Percentiles rank a stretch among this genome's conserved stretches.
phyloP scores from a whole-genome alignment of 768 basidiomycete genomes.

The Mycena maculata region DNA sequence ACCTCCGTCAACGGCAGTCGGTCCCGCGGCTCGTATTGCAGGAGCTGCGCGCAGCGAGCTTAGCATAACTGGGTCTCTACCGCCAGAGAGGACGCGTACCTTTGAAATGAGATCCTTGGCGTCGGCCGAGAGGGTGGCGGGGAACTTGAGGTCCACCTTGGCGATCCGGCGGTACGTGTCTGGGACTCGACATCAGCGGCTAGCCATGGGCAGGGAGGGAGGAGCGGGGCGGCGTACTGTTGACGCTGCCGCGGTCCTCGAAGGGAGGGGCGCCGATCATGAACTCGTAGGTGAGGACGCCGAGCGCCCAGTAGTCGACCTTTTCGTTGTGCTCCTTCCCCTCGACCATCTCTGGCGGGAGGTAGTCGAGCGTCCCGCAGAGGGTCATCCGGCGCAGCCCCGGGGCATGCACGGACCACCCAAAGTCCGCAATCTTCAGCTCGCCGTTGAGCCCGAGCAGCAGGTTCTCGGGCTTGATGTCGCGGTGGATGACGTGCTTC shows the following conservation, averaged over 20 bases:
- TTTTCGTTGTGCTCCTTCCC: slow-evolving; percentile 87
- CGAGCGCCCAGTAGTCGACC: slow-evolving; percentile 95
- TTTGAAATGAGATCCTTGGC: slow-evolving; percentile 73
- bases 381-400: slow-evolving; percentile 89
- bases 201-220: background rate
- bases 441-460: slow-evolving; percentile 95
- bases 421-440: slow-evolving; percentile 98
- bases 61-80: no score
- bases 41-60: slow-evolving; percentile 63
- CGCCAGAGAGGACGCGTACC: slow-evolving; percentile 55
- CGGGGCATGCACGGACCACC: slow-evolving; percentile 95
- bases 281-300: slow-evolving; percentile 97
- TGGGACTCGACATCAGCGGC: slow-evolving; percentile 38
- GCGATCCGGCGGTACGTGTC: slow-evolving; percentile 94
- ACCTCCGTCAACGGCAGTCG: slow-evolving; percentile 83
- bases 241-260: slow-evolving; percentile 83
- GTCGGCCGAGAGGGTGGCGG: slow-evolving; percentile 67
- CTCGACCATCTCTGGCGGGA: slow-evolving; percentile 99
- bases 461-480: slow-evolving; percentile 99
- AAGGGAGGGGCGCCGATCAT: slow-evolving; percentile 83
- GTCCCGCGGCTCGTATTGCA: slow-evolving; percentile 83
- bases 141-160: slow-evolving; percentile 83
- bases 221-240: slow-evolving; percentile 60
- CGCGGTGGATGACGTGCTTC: slow-evolving; percentile 98
- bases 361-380: slow-evolving; percentile 95